Base-by-base conservation (phyloP, 306 rosid species). In the Morella rubra region DNA sequence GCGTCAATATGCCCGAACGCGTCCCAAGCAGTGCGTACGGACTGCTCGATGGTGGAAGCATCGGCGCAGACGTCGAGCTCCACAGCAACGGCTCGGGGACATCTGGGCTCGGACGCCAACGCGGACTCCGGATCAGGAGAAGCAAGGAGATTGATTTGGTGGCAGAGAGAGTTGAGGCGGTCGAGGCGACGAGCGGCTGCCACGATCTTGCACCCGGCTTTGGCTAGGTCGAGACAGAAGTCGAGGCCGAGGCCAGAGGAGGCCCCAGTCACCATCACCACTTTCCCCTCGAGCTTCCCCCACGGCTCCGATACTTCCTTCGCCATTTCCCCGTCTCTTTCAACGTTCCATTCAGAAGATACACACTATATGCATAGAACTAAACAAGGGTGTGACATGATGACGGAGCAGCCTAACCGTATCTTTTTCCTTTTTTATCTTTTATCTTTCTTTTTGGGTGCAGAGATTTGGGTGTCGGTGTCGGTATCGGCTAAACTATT, bases 211-310 rank as follows among this genome's bases (percentile, higher is more conserved):
- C 93, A 90, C 53, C 94, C 96, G 8, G 96, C 89, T 44, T 78
- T 80, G 9, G 88, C 94, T 11, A 93, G 88, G 68, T 89, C 93
- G 50, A 89, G 81, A 74, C 96, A 93, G 72, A 90, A 87, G 0
- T 87, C 92, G 16, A 77, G 76, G 79, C 96, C 97, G 7, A 93
- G 85, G 1, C 96, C 97, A n/a, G 97, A 71, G 3, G 97, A 93
- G 11, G 96, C 93, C 22, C 97, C 96, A 64, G 97, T 93, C 50
- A 93, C 92, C 88, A 93, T 64, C 10, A 93, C 96, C 7, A 93
- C 93, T 74, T 93, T 93, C 16, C 92, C 93, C 10, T 40, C 64
- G 0, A 93, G 90, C 67, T 22, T 22, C 74, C 60, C 76, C 96
- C 93, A 90, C 1, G 91, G 88, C 69, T n/a, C 3, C 19, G 81